A percentile compares a stretch with the other conserved stretches of the same genome.
These are phyloP conservation scores for Chytriomyces sp. DNA, from an alignment of 192 early-diverging fungal species.

Conservation along the genomic window DNA sequence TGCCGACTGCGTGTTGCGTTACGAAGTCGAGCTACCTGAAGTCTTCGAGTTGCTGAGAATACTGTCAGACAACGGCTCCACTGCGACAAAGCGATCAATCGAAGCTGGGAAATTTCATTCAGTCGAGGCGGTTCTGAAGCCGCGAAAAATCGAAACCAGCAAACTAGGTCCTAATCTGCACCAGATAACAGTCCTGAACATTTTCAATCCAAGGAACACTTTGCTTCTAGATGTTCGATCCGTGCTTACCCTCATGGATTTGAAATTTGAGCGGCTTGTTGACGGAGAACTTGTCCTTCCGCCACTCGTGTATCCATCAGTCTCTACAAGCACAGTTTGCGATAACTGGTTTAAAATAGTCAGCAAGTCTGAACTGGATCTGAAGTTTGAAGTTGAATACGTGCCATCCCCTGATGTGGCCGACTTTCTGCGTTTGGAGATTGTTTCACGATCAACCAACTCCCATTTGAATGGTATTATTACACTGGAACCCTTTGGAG, in stretches of 20 bases:
- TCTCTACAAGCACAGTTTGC: conserved; percentile 59
- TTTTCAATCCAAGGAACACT: conserved; percentile 67
- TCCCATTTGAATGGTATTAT: conserved; percentile 74
- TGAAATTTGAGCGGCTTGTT: conserved; percentile 73
- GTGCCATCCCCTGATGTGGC: conserved; percentile 66
- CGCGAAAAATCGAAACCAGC: conserved; percentile 58
- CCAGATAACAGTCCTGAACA: conserved; percentile 65
- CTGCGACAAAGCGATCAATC: conserved; percentile 38
- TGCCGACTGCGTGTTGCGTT: conserved; percentile 67
- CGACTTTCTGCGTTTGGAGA: conserved; percentile 68
- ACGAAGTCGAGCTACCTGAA: conserved; percentile 59
- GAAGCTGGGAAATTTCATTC: conserved; percentile 38
- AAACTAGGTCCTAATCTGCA: conserved; percentile 56
- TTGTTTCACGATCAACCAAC: conserved; percentile 81
- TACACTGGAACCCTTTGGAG: conserved; percentile 66
- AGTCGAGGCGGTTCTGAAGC: conserved; percentile 70
- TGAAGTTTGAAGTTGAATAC: conserved; percentile 76
- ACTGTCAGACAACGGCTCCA: not conserved
- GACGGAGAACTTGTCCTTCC: conserved; percentile 75
- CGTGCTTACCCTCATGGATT: conserved; percentile 71
- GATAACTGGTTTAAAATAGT: conserved; percentile 84
- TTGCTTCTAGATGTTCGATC: conserved; percentile 59
- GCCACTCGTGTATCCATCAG: conserved; percentile 68
- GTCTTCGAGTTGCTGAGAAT: conserved; percentile 50
- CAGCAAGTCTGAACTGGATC: conserved; percentile 78